Evolutionary conservation across 139 green algal genomes (phyloP).

Genomic region (Chlamydomonas applanata): DNA sequence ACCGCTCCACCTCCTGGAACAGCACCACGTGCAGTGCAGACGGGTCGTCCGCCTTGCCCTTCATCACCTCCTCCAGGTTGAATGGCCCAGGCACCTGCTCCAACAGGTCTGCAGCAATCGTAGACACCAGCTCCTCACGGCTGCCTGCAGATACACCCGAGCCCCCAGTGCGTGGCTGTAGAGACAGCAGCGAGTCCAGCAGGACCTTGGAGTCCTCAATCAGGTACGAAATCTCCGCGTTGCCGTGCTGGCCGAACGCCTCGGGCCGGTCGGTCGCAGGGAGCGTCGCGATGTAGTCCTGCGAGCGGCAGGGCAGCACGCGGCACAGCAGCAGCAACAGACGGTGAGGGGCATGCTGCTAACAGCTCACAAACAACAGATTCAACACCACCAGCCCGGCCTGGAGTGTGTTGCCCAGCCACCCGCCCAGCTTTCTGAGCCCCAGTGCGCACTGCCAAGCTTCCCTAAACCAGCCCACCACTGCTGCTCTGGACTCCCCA

Average conservation of each 20-base stretch:
- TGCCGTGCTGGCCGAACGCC: constrained; percentile 87
- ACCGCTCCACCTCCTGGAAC: constrained; percentile 87
- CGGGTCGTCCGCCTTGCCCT: constrained; percentile 73
- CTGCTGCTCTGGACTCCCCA: no score
- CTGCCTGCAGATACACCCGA: constrained; percentile 11
- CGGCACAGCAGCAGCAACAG: neutral
- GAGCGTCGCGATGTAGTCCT: constrained; percentile 66
- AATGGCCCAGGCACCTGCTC: constrained; percentile 67
- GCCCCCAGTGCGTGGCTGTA: constrained; percentile 54
- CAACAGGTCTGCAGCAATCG: constrained; percentile 65
- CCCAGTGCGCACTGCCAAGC: no score
- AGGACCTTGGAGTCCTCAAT: constrained; percentile 76
- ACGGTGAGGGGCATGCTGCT: no score
- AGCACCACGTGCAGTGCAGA: constrained; percentile 82
- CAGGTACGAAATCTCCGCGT: constrained; percentile 87
- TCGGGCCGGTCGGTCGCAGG: constrained; percentile 68
- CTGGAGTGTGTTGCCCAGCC: no score
- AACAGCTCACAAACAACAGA: no score
- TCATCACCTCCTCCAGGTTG: constrained; percentile 78
- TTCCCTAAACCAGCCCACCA: no score
- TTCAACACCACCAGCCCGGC: no score
- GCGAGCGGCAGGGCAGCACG: neutral
- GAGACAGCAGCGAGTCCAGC: constrained; percentile 64
- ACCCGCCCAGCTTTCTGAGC: no score
- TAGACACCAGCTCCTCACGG: constrained; percentile 64